Conservation (phyloP, 2,329 filamentous ascomycete species). For the Trichoderma koningiopsis region DNA sequence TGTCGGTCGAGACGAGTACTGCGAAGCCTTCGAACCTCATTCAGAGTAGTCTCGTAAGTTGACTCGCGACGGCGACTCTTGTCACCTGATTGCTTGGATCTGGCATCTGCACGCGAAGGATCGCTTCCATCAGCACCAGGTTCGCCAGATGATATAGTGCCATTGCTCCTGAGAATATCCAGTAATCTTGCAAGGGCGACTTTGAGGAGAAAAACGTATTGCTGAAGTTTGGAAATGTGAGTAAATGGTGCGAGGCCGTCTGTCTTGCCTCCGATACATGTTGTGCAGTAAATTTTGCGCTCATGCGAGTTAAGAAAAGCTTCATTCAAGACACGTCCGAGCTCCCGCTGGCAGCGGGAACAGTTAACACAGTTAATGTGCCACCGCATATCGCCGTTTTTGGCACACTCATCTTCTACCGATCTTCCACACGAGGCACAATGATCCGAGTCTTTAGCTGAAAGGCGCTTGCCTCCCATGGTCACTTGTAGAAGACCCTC, state of each 20-base stretch:
- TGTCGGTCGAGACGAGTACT: slow-evolving; percentile 95
- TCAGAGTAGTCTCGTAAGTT: slow-evolving; percentile 92
- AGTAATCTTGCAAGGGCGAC: slow-evolving; percentile 89
- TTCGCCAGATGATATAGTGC: slow-evolving; percentile 78
- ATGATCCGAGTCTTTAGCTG: slow-evolving; percentile 79
- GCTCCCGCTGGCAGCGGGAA: slow-evolving; percentile 62
- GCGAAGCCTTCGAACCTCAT: slow-evolving; percentile 86
- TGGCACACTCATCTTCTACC: slow-evolving; percentile 91
- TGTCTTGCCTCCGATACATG: slow-evolving; percentile 61
- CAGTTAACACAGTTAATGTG: slow-evolving; percentile 84
- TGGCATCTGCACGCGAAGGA: slow-evolving; percentile 59
- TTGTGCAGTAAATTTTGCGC: slow-evolving; percentile 69
- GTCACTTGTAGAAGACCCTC: slow-evolving; percentile 70
- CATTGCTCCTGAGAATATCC: slow-evolving; percentile 81
- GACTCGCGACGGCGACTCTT: slow-evolving; percentile 66
- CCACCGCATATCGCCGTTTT: slow-evolving; percentile 74
- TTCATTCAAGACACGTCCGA: slow-evolving; percentile 68
- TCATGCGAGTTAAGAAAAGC: slow-evolving; percentile 71
- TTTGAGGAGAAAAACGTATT: slow-evolving; percentile 90
- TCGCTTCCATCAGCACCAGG: slow-evolving; percentile 50
- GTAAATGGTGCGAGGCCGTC: slow-evolving; percentile 62
- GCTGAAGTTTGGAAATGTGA: slow-evolving; percentile 81
- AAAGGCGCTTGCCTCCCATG: slow-evolving; percentile 65
- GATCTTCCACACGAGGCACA: slow-evolving; percentile 80
- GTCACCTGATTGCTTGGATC: slow-evolving; percentile 67